Evolutionary conservation across 1,139 yeast species (phyloP), one percentile per base, ranked within the genome.

Genomic region (Geotrichum phurueaensis): DNA sequence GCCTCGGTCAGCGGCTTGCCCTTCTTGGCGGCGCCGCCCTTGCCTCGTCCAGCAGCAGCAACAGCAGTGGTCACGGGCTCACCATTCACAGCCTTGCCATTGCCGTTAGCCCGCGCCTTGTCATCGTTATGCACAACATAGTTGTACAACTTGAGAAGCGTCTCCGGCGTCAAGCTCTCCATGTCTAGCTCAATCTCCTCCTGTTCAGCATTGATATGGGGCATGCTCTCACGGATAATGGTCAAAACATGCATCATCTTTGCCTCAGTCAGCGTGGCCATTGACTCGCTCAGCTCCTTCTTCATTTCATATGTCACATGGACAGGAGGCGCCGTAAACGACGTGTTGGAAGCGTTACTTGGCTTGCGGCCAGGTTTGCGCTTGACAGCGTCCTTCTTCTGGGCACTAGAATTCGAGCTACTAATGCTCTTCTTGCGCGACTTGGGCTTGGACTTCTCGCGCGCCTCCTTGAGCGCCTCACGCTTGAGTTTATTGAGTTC

Each of bases 181-280:
- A 95, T 88, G 74, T 95, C 99, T 65, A 94, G 81, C 78, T 95
- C 99, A 63, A 94, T 95, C 71, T 87, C 95, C 69, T 94, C 99
- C 65, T 85, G 87, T 53, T 84, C 86, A 61, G 79, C 80, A 68
- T 84, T 84, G 65, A 88, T 81, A 66, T 89, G 89, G n/a, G 89
- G 89, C 79, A 91, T 83, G 66, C 89, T 87, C 72, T 89, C 96
- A 70, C 88, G 88, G 67, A 94, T 90, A 65, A 94, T 90, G 60
- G 87, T 84, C 65, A 94, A 82, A 47, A 91, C 96, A 62, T 88
- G 87, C 68, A 87, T 89, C 69, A 94, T 78, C 76, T 89, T 89
- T 74, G 87, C 85, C 66, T 90, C 96, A 43, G 91, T 83, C 67
- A 86, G 78, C 53, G 79, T 69, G 63, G 84, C 85, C 71, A 94